Base-by-base conservation (phyloP, 1,284 basidiomycete species). In the Cystobasidium sp. region DNA sequence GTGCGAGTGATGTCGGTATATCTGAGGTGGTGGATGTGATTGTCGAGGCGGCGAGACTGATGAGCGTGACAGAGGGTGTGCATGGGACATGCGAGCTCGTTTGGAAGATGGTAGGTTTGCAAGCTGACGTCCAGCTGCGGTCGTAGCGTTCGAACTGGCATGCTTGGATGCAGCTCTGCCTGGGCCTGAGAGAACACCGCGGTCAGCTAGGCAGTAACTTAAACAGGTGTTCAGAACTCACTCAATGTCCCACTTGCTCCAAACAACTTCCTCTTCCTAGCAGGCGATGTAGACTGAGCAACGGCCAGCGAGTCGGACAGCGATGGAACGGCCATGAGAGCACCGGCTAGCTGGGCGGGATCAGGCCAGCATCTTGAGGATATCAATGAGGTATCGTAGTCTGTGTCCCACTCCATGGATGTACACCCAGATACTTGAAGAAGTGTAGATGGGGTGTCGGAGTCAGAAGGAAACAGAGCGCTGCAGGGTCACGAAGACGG, bases 61-160 rank as follows among this genome's bases (percentile, higher is more conserved):
- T 10, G 61, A 12, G 6, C 61, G 16, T 24, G 61, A 46, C 14
- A 63, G 46, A 10, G 61, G 61, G 46, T 63, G 61, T 8, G 61
- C 24, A 37, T 63, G 43, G 7, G 61, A 63, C 61, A 63, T 47
- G 20, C 61, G 61, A 63, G 61, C 61, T 49, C 56, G 56, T 59
- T 63, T 63, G 44, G 18, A 46, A 12, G 37, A 12, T 12, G 59
- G 59, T 24, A 61, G 20, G 9, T 44, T 44, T 12, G 61, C 61
- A 5, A 63, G 14, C 46, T 63, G 61, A 47, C 61, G 61, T 63
- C 59, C 46, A 18, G 39, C 56, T 41, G 37, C 56, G 56, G 37
- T 63, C 31, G 31, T 31, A 31, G 31, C 31, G 31, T 31, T 31
- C 31, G 31, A 31, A 31, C 31, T 31, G 31, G 31, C 31, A 44